Base-by-base conservation (phyloP, 768 basidiomycete species). In the Punctularia strigosozonata region DNA sequence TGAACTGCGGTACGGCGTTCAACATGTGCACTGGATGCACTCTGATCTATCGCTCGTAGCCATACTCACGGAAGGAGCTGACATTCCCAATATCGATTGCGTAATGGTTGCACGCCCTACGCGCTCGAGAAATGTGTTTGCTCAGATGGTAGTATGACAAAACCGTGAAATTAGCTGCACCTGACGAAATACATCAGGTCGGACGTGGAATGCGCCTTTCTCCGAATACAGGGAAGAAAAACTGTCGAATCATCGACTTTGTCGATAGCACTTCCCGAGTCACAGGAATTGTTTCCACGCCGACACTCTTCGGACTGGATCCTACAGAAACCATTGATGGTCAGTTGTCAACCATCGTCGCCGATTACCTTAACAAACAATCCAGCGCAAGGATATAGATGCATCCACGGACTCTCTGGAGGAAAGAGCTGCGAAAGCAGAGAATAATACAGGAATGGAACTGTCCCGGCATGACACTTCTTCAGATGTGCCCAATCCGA, bases 11-110 rank as follows among this genome's bases (percentile, higher is more conserved):
- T 86, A 40, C 18, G 62, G 52, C 3, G 6, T 37, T 33, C 31
- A 4, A 36, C 31, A 6, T 8, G 22, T 42, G 41, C 33, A 40
- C 10, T 3, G 7, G 15, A 36, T 24, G 25, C 10, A 24, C 28
- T 41, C 28, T 6, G 7, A 25, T 32, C 17, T 36, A 6, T 21
- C 20, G 7, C 28, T 26, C 1, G 23, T 38, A 81, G 88, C 88
- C 17, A 83, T 95, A 35, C 64, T 95, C 46, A 94, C 90, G 1
- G 91, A 95, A 63, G 91, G 91, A 3, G 77, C 90, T 15, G 92
- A 98, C 62, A 88, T 97, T 37, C 92, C 92, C 2, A 87, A 86
- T 43, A 83, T 95, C 39, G 92, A 98, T 50, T 95, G 91, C 45
- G 71, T 97, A 6, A 56, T 97, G 24, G 63, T 97, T 15, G 89